Conservation (phyloP, 805 yeast species). For the Wickerhamomyces tratensis region DNA sequence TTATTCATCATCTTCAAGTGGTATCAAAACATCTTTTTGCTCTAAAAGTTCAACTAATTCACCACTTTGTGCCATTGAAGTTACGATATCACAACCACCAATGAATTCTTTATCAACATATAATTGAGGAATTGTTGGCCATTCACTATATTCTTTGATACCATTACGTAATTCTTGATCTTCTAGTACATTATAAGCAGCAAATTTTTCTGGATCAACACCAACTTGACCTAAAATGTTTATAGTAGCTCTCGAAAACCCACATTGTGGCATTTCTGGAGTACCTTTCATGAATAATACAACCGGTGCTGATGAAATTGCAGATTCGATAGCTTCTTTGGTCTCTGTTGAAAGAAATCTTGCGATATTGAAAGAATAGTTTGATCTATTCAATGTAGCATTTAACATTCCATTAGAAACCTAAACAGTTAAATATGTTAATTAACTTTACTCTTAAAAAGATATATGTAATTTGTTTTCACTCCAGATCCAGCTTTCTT, state of each 20-base stretch:
- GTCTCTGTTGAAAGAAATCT: constrained; percentile 70
- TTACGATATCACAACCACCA: constrained; percentile 96
- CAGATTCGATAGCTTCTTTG: constrained; percentile 73
- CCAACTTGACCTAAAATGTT: constrained; percentile 93
- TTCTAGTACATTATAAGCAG: constrained; percentile 93
- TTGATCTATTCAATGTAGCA: too few species aligned
- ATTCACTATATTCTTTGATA: constrained; percentile 86
- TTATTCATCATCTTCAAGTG: constrained; percentile 52
- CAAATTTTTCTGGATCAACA: constrained; percentile 92
- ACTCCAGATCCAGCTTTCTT: too few species aligned
- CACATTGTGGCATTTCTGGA: constrained; percentile 96
- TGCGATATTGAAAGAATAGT: not conserved
- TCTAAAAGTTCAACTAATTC: constrained; percentile 82
- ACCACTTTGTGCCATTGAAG: constrained; percentile 86
- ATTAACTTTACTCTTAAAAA: too few species aligned
- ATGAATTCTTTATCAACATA: constrained; percentile 86
- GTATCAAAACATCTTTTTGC: constrained; percentile 65
- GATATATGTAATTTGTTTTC: too few species aligned
- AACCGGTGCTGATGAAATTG: constrained; percentile 84
- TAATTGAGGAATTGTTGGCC: constrained; percentile 99
- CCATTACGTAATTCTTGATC: constrained; percentile 93
- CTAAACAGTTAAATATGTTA: too few species aligned
- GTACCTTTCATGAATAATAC: constrained; percentile 98
- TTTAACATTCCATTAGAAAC: too few species aligned
- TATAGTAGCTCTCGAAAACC: constrained; percentile 92